Conservation (phyloP, 352 stramenopile species). For the Globisporangium lucens region DNA sequence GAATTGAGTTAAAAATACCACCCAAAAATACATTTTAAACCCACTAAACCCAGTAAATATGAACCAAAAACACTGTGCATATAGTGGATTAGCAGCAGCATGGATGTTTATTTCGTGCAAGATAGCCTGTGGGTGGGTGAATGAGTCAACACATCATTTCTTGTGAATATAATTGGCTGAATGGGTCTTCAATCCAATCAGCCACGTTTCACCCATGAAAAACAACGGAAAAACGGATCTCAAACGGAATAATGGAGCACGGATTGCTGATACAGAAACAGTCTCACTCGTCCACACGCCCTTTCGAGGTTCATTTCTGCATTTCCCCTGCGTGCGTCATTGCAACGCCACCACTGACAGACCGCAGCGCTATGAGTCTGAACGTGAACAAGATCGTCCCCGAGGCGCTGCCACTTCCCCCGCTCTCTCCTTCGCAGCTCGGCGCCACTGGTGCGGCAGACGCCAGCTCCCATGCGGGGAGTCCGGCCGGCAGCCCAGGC, state of each 20-base stretch:
- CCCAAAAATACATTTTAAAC: not conserved
- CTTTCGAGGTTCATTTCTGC: not conserved
- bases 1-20: not conserved
- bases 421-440: not conserved
- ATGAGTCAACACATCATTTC: too few relatives aligned
- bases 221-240: too few relatives aligned
- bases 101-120: too few relatives aligned
- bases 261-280: too few relatives aligned
- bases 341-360: not conserved
- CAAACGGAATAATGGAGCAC: too few relatives aligned
- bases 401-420: not conserved
- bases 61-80: too few relatives aligned
- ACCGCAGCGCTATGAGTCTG: constrained; percentile 5
- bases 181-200: not conserved
- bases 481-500: not conserved
- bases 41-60: too few relatives aligned
- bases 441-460: not conserved
- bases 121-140: too few relatives aligned
- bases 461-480: not conserved
- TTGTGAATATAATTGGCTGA: not conserved
- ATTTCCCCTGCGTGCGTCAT: too few relatives aligned
- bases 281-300: not conserved
- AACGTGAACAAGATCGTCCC: constrained; percentile 23
- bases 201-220: too few relatives aligned
- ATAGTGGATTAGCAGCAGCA: too few relatives aligned